phyloP scores from a whole-genome alignment of 1,139 yeast species.

The Debaryomyces sp. region DNA sequence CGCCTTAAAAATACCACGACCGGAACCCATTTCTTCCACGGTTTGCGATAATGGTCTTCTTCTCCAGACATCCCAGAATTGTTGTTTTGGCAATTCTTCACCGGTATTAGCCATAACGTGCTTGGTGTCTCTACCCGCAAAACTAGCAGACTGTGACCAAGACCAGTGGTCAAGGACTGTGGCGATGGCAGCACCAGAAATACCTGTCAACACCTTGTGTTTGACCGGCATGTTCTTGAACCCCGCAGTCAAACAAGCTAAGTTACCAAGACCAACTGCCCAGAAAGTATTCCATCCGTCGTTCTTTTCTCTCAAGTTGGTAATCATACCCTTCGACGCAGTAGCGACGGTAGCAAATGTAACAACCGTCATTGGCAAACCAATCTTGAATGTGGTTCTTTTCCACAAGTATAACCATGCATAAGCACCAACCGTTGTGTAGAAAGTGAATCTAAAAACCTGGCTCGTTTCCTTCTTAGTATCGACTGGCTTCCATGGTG shows the following conservation, averaged over 20 bases:
- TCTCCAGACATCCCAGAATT: slow-evolving; percentile 81
- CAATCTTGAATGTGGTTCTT: slow-evolving; percentile 48
- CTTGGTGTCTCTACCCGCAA: slow-evolving; percentile 41
- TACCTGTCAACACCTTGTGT: slow-evolving; percentile 46
- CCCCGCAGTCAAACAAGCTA: slow-evolving; percentile 43
- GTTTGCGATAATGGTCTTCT: slow-evolving; percentile 86
- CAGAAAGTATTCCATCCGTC: slow-evolving; percentile 54
- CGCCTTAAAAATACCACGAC: slow-evolving; percentile 54
- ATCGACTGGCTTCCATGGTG: slow-evolving; percentile 49
- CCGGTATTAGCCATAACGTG: slow-evolving; percentile 40
- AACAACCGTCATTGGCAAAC: slow-evolving; percentile 42
- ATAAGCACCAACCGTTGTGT: slow-evolving; percentile 51
- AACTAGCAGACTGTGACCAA: slow-evolving; percentile 48
- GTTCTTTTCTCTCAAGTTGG: slow-evolving; percentile 51
- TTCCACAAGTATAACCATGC: slow-evolving; percentile 53
- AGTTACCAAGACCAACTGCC: slow-evolving; percentile 48
- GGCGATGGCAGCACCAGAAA: slow-evolving; percentile 43
- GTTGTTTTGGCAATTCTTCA: slow-evolving; percentile 53
- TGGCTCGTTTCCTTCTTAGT: slow-evolving; percentile 44
- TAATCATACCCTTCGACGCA: slow-evolving; percentile 41
- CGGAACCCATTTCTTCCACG: slow-evolving; percentile 71
- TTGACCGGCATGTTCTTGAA: slow-evolving; percentile 46
- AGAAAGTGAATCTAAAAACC: slow-evolving; percentile 45
- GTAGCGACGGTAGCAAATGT: slow-evolving; percentile 49
- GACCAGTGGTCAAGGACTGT: slow-evolving; percentile 44